Evolutionary conservation across 306 rosid species (phyloP).

Genomic region (Purshia tridentata): DNA sequence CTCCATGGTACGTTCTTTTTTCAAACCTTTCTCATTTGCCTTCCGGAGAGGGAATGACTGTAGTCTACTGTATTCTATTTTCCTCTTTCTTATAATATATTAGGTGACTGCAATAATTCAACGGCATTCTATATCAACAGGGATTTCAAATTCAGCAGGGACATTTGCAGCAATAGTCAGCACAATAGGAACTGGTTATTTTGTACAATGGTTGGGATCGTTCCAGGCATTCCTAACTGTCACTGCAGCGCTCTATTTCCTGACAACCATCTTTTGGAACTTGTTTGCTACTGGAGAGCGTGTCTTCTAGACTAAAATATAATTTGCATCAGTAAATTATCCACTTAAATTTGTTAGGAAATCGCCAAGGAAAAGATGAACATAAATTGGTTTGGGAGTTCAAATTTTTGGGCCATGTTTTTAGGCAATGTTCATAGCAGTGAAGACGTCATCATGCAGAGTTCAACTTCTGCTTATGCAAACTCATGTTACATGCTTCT

Average conservation of each 20-base stretch:
- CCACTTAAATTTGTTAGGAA: neutral
- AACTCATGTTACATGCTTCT: neutral
- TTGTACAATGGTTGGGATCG: slow-evolving; percentile 89
- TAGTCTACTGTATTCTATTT: neutral
- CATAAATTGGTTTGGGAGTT: neutral
- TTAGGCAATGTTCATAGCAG: neutral
- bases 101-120: neutral
- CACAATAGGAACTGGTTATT: slow-evolving; percentile 94
- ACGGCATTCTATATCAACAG: slow-evolving; percentile 36
- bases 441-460: neutral
- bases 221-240: slow-evolving; percentile 80
- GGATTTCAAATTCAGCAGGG: slow-evolving; percentile 80
- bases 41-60: neutral
- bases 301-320: slow-evolving; percentile 49
- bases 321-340: neutral
- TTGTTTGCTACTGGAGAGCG: slow-evolving; percentile 76
- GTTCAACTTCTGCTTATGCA: neutral
- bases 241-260: slow-evolving; percentile 72
- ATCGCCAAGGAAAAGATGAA: neutral
- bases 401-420: neutral
- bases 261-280: slow-evolving; percentile 72
- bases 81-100: neutral
- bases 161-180: slow-evolving; percentile 90
- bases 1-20: slow-evolving; percentile 63
- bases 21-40: neutral